Percentiles rank a stretch among this genome's conserved stretches.
Evolutionary conservation across 768 basidiomycete species (phyloP).

Genomic region (Suillus discolor): DNA sequence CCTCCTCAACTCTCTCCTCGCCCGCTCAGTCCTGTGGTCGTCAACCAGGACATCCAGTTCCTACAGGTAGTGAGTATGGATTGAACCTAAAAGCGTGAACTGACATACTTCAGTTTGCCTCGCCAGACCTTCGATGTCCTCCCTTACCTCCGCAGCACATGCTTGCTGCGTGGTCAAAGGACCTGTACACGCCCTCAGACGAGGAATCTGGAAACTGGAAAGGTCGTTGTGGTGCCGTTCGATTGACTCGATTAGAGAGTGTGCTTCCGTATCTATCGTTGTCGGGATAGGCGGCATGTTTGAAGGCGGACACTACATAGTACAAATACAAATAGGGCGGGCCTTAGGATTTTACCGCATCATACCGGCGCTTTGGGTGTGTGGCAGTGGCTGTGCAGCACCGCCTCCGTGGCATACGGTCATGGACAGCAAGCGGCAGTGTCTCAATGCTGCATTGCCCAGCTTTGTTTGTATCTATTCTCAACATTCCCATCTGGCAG

Average conservation of each 20-base stretch:
- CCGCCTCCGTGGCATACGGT: no score
- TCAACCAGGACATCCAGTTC: constrained; percentile 69
- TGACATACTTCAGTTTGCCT: constrained; percentile 66
- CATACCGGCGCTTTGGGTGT: no score
- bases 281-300: constrained; percentile 66
- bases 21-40: constrained; percentile 65
- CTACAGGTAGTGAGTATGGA: constrained; percentile 36
- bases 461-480: no score
- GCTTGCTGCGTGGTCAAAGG: constrained; percentile 73
- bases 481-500: no score
- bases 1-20: constrained; percentile 47
- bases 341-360: no score
- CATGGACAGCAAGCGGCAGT: no score
- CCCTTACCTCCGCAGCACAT: constrained; percentile 72
- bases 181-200: constrained; percentile 67
- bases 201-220: constrained; percentile 70
- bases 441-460: no score
- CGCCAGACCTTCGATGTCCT: constrained; percentile 66
- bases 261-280: constrained; percentile 53
- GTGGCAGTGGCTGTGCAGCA: no score
- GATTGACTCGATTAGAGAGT: constrained; percentile 50
- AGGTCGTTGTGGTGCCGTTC: constrained; percentile 66
- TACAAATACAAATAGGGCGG: no score
- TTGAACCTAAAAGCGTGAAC: not conserved
- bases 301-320: not conserved